phyloP scores from a whole-genome alignment of 1,284 basidiomycete genomes.

The Abortiporus biennis region DNA sequence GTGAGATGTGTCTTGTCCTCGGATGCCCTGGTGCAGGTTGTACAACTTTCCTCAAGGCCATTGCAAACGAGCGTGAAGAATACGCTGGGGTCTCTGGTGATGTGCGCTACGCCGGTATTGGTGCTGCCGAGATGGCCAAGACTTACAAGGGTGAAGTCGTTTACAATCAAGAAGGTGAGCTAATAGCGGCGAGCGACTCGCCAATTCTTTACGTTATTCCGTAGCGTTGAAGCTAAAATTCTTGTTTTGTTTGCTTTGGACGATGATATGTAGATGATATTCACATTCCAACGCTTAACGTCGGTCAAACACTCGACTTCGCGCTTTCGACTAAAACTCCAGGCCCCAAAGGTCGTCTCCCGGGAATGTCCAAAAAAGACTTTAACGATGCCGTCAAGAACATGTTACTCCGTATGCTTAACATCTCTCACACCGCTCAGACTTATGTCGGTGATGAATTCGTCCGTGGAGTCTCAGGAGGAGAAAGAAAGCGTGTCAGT shows the following conservation, averaged over 20 bases:
- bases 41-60: constrained; percentile 72
- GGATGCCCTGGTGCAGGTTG: constrained; percentile 83
- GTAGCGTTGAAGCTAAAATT: no score
- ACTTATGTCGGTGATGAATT: constrained; percentile 84
- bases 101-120: constrained; percentile 71
- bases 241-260: no score
- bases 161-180: constrained; percentile 72
- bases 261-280: constrained; percentile 75
- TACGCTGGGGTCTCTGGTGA: constrained; percentile 60
- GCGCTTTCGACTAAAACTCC: constrained; percentile 66
- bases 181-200: no score
- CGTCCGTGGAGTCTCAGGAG: constrained; percentile 82
- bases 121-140: constrained; percentile 57
- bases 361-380: constrained; percentile 53
- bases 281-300: constrained; percentile 75
- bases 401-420: constrained; percentile 71
- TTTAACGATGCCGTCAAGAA: constrained; percentile 53
- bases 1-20: constrained; percentile 58
- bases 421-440: constrained; percentile 68
- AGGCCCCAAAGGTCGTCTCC: constrained; percentile 65
- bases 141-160: constrained; percentile 79
- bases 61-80: constrained; percentile 65
- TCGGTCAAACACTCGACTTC: constrained; percentile 65
- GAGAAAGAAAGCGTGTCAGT: constrained; percentile 82
- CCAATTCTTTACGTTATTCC: no score